Percentiles rank a stretch among this genome's conserved stretches.
phyloP scores from a whole-genome alignment of 164 flowering plant genomes.

The grape (Vitis vinifera) region DNA sequence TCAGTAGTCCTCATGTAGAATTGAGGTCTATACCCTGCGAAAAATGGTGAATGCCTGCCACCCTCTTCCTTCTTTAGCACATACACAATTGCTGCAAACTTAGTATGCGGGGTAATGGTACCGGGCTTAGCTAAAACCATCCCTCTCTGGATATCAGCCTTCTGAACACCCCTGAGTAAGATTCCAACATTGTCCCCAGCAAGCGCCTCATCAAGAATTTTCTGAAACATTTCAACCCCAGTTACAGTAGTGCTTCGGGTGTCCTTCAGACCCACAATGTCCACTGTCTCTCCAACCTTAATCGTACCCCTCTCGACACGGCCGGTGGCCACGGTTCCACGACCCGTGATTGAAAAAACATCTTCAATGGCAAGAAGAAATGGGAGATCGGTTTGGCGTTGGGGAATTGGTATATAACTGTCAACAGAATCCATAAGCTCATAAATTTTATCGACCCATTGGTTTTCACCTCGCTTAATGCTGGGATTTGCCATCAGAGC shows the following conservation, averaged over 20 bases:
- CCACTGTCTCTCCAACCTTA: conserved; percentile 54
- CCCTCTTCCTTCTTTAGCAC: conserved; percentile 82
- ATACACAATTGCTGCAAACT: conserved; percentile 57
- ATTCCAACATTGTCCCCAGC: conserved; percentile 72
- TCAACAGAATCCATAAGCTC: conserved; percentile 65
- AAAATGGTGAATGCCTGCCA: conserved; percentile 68
- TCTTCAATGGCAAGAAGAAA: conserved; percentile 63
- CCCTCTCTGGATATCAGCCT: conserved; percentile 64
- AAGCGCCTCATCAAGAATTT: conserved; percentile 55
- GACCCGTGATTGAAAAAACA: conserved; percentile 65
- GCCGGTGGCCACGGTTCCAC: conserved; percentile 73
- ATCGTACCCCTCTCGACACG: conserved; percentile 59
- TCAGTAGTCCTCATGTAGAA: conserved; percentile 78
- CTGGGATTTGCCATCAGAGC: conserved; percentile 51
- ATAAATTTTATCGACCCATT: conserved; percentile 65
- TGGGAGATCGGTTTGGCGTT: conserved; percentile 56
- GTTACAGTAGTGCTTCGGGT: conserved; percentile 56
- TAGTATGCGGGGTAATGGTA: conserved; percentile 60
- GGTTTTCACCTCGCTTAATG: conserved; percentile 50
- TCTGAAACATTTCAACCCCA: conserved; percentile 76
- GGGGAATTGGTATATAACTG: conserved; percentile 56
- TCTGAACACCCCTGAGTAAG: conserved; percentile 61
- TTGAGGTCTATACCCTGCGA: conserved; percentile 63
- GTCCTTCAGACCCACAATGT: conserved; percentile 55
- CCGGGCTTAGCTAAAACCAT: conserved; percentile 70